Evolutionary conservation across 768 basidiomycete species (phyloP), one percentile per base, ranked within the genome.

Genomic region (Trametes elegans): DNA sequence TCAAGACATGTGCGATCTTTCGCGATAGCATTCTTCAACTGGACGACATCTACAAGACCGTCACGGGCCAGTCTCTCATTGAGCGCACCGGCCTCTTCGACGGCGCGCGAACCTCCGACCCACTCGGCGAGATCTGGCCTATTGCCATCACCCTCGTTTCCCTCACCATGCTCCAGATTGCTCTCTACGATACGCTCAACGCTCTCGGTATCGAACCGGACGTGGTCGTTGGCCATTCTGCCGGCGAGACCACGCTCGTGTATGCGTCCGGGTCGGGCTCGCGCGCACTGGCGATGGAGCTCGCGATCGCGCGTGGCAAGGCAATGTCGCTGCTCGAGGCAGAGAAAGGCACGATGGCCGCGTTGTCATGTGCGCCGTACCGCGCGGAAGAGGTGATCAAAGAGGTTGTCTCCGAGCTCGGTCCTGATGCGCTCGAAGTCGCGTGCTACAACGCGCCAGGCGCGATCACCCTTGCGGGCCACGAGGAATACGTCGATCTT

Each of bases 151-250:
- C 69, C 13, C 65, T 79, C 4, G 76, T 77, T 2, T 64, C 76
- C 1, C 58, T 79, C 19, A 64, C 74, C 1, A 76, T 80, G 60
- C 57, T 78, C 45, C 79, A 80, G 57, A 73, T 80, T 9, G 79
- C 77, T 0, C 49, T 78, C 6, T 71, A 72, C 56, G 79, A 80
- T 42, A 66, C 75, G 3, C 59, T 79, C 1, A 54, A 54, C 1
- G 66, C 68, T 41, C 38, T 77, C 13, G 73, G 74, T 7, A 49
- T 77, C 40, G 55, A 50, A 11, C 76, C 79, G 0, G 70, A 76
- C 38, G 63, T 66, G 6, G 62, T 78, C 14, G 43, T 79, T 6
- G 79, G 79, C 0, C 77, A 79, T 61, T 79, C 78, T n/a, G 76
- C 76, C 13, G 78, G 78, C 10, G 78, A 79, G 57, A 75, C 76